Evolutionary conservation across 2,329 filamentous ascomycete genomes (phyloP), one percentile per base, ranked within the genome.

Genomic region (Fusarium pilosicola): DNA sequence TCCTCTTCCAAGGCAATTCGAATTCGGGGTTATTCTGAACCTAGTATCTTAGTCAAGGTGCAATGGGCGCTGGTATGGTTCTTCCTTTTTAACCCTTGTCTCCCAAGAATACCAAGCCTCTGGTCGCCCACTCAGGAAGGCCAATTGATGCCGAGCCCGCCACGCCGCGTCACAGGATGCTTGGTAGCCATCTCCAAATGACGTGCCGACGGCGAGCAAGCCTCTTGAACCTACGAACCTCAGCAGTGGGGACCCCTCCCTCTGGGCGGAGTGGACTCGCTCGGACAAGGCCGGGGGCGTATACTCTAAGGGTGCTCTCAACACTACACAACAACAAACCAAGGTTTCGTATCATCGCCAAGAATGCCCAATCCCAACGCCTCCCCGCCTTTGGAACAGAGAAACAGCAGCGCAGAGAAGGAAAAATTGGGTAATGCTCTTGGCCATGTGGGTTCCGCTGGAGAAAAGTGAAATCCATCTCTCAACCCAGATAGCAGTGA

Each of bases 81-180:
- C 34, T 28, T 54, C 34, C 5, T 55, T 39, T 42, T 57, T 61
- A 34, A 70, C 51, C 71, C 70, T 49, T 55, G 73, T 69, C 69
- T 49, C 69, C 74, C 69, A 76, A 69, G 66, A 71, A 68, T 70
- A 70, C 74, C 74, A 76, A 76, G 74, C 56, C 64, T 52, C 59
- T 52, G 57, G 62, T 39, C n/a, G 62, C 42, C 72, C 70, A 69
- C 61, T 72, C 65, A 70, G 63, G 64, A 70, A 66, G 42, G 65
- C 46, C 62, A 71, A 75, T 68, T 75, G 72, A 63, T 66, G 57
- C 74, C 76, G 68, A 75, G 64, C 64, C 72, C 75, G 75, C 74
- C 72, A 77, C 74, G 75, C 75, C 75, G 75, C 74, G 75, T 75
- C 72, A 77, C 72, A 74, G 62, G 52, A 52, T 75, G 49, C 55